These are phyloP conservation scores for Elasticomyces elasticus DNA, from an alignment of 495 filamentous ascomycete genomes.

Conservation along the genomic window DNA sequence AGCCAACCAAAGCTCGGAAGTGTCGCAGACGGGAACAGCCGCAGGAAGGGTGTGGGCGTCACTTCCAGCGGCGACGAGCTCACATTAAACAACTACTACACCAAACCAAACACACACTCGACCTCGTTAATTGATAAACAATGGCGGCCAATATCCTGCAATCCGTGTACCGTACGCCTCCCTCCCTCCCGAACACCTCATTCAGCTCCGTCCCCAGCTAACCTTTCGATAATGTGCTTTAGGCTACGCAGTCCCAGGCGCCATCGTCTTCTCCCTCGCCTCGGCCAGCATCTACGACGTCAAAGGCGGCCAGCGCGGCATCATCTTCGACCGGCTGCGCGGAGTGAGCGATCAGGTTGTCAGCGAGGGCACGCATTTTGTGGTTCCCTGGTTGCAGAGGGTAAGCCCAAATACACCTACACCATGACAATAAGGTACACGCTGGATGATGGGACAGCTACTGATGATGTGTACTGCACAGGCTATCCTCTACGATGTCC, in stretches of 20 bases:
- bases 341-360: conserved; percentile 88
- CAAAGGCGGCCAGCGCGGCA: conserved; percentile 4
- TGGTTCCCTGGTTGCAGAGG: conserved; percentile 90
- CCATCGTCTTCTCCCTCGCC: conserved; percentile 49
- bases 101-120: neutral
- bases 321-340: conserved; percentile 92
- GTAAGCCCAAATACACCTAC: conserved; percentile 9
- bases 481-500: conserved; percentile 92
- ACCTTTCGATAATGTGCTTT: too few species aligned
- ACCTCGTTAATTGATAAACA: neutral
- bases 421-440: neutral
- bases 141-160: conserved; percentile 55
- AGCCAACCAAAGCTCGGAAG: too few species aligned
- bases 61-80: neutral
- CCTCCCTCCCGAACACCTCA: too few species aligned
- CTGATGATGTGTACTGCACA: neutral
- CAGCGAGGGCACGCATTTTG: conserved; percentile 95
- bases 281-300: conserved; percentile 85
- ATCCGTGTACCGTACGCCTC: conserved; percentile 58
- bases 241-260: conserved; percentile 60
- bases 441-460: neutral
- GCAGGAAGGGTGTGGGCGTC: neutral
- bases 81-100: neutral
- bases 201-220: too few species aligned
- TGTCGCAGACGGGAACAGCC: too few species aligned